These are phyloP conservation scores for Auricularia sp. DNA, from an alignment of 768 basidiomycete species.

Conservation along the genomic window DNA sequence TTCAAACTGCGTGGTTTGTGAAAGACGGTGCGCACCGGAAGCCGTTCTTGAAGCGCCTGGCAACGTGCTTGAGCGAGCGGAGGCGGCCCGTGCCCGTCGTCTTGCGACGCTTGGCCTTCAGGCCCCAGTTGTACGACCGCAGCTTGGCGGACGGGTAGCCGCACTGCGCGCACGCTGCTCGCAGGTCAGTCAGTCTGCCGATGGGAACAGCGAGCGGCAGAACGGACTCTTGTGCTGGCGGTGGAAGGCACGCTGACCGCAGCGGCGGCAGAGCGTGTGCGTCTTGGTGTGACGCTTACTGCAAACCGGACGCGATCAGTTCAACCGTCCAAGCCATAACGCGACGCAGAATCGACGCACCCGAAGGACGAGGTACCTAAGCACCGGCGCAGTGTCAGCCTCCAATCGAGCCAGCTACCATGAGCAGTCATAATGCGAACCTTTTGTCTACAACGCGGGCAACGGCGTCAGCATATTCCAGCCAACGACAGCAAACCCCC, in stretches of 20 bases:
- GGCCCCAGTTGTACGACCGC: constrained; percentile 95
- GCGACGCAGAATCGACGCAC: constrained; percentile 38
- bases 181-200: background rate
- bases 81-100: constrained; percentile 97
- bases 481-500: background rate
- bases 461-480: background rate
- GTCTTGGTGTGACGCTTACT: constrained; percentile 97
- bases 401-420: background rate
- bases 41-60: constrained; percentile 96
- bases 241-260: constrained; percentile 93
- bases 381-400: background rate
- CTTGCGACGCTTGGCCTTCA: constrained; percentile 99
- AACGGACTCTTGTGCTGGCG: constrained; percentile 92
- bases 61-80: constrained; percentile 85
- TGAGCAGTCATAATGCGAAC: background rate
- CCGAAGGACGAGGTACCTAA: constrained; percentile 93
- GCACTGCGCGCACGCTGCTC: constrained; percentile 82
- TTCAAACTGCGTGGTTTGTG: background rate
- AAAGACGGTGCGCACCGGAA: constrained; percentile 53
- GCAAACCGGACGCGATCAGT: constrained; percentile 10
- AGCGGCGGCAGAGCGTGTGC: constrained; percentile 95
- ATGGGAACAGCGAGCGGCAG: background rate
- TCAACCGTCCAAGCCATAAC: background rate
- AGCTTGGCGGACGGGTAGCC: constrained; percentile 94
- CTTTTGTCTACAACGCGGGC: background rate